Evolutionary conservation across 2,329 filamentous ascomycete genomes (phyloP), one percentile per base, ranked within the genome.

Genomic region (Monilinia fructigena): DNA sequence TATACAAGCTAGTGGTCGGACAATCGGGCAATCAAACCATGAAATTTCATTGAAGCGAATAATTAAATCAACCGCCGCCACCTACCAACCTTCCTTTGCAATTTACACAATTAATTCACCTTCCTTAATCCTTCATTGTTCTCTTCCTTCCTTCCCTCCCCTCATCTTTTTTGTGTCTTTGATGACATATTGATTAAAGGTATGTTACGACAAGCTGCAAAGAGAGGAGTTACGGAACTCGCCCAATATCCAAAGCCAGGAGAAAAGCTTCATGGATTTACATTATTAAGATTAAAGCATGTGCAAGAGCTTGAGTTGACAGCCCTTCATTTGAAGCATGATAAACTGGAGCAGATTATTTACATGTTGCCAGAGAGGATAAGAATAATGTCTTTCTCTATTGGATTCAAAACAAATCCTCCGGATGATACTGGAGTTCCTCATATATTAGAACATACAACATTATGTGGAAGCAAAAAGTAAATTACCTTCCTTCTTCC

Each of bases 361-460:
- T 99, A 56, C 95, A 99, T 79, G 90, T 99, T 73, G 94, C 93
- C 20, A 85, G 94, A 73, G 93, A 98, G 67, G 95, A 99, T 76
- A 90, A 89, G 82, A 99, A 99, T 81, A 99, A 99, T 91, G 95
- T 98, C 76, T 99, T 99, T 99, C 80, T 96, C 93, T 48, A 96
- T 99, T 75, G 95, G 93, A 63, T 99, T 99, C 87, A 97, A 97
- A 85, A 99, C 95, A 31, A 98, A 98, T 77, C 95, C 95, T 23
- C 93, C 93, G 11, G 93, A 99, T 79, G 93, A 95, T 75, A 98
- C 95, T 0, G 95, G 95, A 61, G 88, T 99, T 54, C 95, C 95
- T 23, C 95, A 99, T 79, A 98, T 99, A 73, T 84, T 99, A 66
- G 95, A 99, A 81, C 95, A 99, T 80, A 97, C 95, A 26, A 98